These are phyloP conservation scores for Sphaerulina musiva DNA, from an alignment of 2,329 filamentous ascomycete genomes.

Conservation along the genomic window DNA sequence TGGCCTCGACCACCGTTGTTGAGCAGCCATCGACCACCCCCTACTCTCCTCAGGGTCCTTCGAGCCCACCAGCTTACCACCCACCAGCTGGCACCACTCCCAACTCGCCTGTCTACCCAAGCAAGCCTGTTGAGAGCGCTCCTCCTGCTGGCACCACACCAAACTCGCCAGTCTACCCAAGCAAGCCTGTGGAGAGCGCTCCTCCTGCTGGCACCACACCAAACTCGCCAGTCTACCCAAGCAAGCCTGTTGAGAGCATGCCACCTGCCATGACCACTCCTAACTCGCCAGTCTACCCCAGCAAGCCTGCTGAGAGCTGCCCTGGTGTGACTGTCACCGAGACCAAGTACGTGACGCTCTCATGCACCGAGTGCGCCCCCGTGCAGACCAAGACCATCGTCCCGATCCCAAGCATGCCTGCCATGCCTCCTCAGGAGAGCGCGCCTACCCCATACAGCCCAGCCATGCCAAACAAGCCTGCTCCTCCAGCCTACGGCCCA, in stretches of 20 bases:
- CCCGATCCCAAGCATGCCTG: slow-evolving; percentile 4
- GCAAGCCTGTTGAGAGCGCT: too few species aligned
- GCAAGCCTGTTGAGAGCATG: too few species aligned
- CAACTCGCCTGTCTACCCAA: too few species aligned
- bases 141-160: slow-evolving; percentile 2
- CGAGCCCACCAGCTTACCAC: too few species aligned
- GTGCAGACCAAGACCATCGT: slow-evolving; percentile 4
- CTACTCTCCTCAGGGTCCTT: background rate
- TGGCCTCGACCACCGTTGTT: slow-evolving; percentile 7
- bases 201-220: slow-evolving; percentile 2
- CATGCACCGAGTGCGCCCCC: slow-evolving; percentile 5
- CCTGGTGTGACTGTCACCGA: background rate
- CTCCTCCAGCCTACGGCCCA: too few species aligned
- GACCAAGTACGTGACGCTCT: slow-evolving; percentile 3
- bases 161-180: slow-evolving; percentile 2
- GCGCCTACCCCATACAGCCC: background rate
- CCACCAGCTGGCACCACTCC: too few species aligned
- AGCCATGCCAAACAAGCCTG: background rate
- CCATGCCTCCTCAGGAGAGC: background rate
- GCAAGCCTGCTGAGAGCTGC: too few species aligned
- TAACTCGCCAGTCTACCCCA: slow-evolving; percentile 1
- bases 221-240: slow-evolving; percentile 2
- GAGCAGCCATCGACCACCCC: slow-evolving; percentile 4
- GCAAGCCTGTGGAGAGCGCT: too few species aligned
- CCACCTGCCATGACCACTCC: slow-evolving; percentile 2